Base-by-base conservation (phyloP, 805 yeast species). In the Hanseniaspora nectarophila region DNA sequence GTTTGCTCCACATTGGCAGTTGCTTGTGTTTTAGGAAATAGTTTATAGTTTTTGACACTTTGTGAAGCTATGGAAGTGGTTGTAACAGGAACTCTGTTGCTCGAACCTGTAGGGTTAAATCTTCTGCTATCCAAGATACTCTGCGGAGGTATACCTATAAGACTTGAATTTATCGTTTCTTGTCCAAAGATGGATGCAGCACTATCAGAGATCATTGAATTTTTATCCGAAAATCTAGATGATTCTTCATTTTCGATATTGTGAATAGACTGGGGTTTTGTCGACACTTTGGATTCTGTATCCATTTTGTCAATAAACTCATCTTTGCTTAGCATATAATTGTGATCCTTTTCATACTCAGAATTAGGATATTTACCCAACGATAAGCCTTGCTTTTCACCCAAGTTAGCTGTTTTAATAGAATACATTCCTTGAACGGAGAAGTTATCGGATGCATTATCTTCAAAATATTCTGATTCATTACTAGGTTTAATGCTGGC, bases 81-180 rank as follows among this genome's bases (percentile, higher is more conserved):
- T 24, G 56, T 56, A 24, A 57, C 18, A 15, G 53, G 46, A 15
- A 42, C 15, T 28, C 46, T 49, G 13, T 42, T 28, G 16, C 1
- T 23, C 42, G 43, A 20, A n/a, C 2, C 2, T 15, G 8, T 26
- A 53, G 29, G 59, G 54, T 24, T 54, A 16, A 64, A 61, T 31
- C 70, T 61, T 8, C 76, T 65, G 49, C 82, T 67, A 57, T 80
- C 86, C 67, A 79, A 67, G 9, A 81, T 78, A 56, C 83, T 77
- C n/a, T 85, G 82, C 0, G 88, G 87, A 0, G 87, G 78, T 16
- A 82, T 81, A 0, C 86, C 86, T 26, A 78, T 70, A 0, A 83
- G 77, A 47, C 83, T 77, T 20, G 85, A 77, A 57, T 78, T 81
- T 3, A 82, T 74, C 26, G 76, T 73, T 37, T 74, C 73, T 51